Percentiles rank a stretch among this genome's conserved stretches.
Evolutionary conservation across 1,284 basidiomycete genomes (phyloP).

Genomic region (Microbotryum saponariae): DNA sequence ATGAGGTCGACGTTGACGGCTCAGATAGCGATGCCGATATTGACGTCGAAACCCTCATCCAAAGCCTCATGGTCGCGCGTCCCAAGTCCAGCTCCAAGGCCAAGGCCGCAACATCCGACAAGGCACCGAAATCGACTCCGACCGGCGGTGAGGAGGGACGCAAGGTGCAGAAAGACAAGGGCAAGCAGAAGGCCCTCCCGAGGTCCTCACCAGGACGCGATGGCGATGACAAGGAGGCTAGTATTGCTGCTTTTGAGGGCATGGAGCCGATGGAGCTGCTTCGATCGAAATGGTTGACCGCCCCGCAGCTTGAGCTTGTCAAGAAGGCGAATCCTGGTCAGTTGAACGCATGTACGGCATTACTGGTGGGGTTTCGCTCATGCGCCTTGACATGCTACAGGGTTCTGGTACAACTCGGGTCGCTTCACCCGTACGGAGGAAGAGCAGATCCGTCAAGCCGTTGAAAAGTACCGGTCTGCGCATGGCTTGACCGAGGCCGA

Average conservation of each 20-base stretch:
- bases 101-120: too few species aligned
- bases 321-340: neutral
- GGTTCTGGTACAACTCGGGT: constrained; percentile 71
- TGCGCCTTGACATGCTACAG: constrained; percentile 41
- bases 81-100: too few species aligned
- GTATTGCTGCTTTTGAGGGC: neutral
- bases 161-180: too few species aligned
- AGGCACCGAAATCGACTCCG: too few species aligned
- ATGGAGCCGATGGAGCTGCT: neutral
- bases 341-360: too few species aligned
- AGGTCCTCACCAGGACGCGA: neutral
- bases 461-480: constrained; percentile 54
- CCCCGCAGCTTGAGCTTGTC: neutral
- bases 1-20: too few species aligned
- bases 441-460: constrained; percentile 54
- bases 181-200: too few species aligned
- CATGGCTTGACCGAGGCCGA: constrained; percentile 51
- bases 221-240: constrained; percentile 9
- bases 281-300: neutral
- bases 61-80: too few species aligned
- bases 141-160: too few species aligned
- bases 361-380: too few species aligned
- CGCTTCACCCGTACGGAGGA: constrained; percentile 71
- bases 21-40: too few species aligned
- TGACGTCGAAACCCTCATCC: too few species aligned